These are phyloP conservation scores for Hypoxylon rubiginosum DNA, from an alignment of 2,329 filamentous ascomycete species.

Conservation along the genomic window DNA sequence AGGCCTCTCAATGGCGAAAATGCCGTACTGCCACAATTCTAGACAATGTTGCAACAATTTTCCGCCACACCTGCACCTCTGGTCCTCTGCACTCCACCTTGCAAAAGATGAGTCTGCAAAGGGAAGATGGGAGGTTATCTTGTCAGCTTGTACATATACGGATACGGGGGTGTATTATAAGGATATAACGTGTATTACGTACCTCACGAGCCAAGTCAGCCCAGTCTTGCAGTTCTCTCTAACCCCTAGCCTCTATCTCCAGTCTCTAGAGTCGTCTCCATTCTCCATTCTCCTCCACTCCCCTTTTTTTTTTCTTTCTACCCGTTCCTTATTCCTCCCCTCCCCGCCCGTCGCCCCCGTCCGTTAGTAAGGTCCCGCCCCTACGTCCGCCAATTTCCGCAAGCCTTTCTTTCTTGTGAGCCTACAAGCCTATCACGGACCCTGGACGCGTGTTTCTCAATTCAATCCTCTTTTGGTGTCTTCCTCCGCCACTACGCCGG, in stretches of 20 bases:
- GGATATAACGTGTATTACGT: slow-evolving; percentile 2
- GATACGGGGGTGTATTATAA: slow-evolving; percentile 1
- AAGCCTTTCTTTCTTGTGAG: slow-evolving; percentile 18
- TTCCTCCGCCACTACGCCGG: slow-evolving; percentile 38
- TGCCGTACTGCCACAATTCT: slow-evolving; percentile 1
- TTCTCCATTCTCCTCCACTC: not conserved
- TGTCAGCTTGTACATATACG: not conserved
- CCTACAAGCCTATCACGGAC: slow-evolving; percentile 25
- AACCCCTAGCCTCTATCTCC: no score
- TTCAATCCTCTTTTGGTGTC: slow-evolving; percentile 37
- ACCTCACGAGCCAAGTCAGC: slow-evolving; percentile 4
- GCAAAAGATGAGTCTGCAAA: not conserved
- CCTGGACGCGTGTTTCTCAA: slow-evolving; percentile 25
- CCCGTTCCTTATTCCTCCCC: slow-evolving; percentile 29
- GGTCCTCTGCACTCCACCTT: not conserved
- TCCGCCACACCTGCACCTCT: slow-evolving; percentile 19
- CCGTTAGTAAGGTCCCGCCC: slow-evolving; percentile 34
- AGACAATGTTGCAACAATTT: slow-evolving; percentile 3
- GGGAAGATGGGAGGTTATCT: not conserved
- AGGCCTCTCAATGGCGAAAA: not conserved
- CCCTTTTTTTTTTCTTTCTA: slow-evolving; percentile 4
- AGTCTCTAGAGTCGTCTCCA: no score
- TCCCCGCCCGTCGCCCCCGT: slow-evolving; percentile 31
- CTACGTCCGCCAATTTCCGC: slow-evolving; percentile 39
- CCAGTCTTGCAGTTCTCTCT: not conserved